Conservation (phyloP, 257 asterid species). For the Nicotiana benthamiana region DNA sequence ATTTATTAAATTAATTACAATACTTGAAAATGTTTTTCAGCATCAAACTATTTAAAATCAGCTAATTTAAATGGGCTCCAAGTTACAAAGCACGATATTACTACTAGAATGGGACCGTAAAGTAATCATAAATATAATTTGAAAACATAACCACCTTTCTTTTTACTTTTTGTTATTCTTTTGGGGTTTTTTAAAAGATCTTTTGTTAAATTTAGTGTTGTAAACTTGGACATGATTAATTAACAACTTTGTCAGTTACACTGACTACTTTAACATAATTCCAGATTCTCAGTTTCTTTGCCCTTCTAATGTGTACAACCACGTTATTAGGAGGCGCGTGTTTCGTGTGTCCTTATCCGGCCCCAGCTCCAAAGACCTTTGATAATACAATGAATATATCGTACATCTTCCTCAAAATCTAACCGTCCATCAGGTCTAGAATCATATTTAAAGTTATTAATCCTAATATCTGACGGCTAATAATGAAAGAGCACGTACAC, state of each 20-base stretch:
- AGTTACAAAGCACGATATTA: background rate
- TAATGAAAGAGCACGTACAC: conserved; percentile 9
- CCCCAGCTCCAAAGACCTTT: conserved; percentile 1
- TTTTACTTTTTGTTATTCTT: background rate
- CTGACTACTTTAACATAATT: conserved; percentile 11
- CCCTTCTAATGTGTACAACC: background rate
- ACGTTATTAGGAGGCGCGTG: conserved; percentile 31
- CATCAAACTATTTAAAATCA: no score
- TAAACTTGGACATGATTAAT: conserved; percentile 16
- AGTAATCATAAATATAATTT: background rate
- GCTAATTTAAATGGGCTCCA: no score
- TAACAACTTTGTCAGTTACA: conserved; percentile 20
- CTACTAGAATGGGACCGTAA: background rate
- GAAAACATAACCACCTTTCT: background rate
- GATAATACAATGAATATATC: conserved; percentile 18
- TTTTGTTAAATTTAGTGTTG: background rate
- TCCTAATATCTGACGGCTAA: conserved; percentile 27
- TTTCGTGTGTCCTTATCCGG: background rate
- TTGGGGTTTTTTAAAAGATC: background rate
- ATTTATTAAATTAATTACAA: no score
- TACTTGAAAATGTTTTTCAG: no score
- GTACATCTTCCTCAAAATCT: conserved; percentile 17
- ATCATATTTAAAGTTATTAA: background rate
- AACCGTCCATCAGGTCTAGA: background rate
- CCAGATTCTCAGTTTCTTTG: conserved; percentile 22